These are phyloP conservation scores for Colletotrichum australisinense DNA, from an alignment of 2,329 filamentous ascomycete species.

Conservation along the genomic window DNA sequence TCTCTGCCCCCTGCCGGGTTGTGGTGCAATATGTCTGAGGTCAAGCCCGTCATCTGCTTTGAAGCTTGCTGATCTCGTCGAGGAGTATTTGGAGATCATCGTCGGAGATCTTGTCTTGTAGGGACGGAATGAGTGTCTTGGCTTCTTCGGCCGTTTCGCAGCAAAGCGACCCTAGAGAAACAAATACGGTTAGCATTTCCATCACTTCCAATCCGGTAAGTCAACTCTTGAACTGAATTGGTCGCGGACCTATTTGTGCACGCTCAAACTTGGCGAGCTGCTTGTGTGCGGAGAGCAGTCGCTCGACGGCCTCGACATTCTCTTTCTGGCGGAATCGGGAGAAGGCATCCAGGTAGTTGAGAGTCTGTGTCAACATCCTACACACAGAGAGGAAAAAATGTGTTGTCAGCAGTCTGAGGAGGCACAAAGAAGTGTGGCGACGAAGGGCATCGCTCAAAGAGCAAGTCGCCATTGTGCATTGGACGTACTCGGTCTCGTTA, in stretches of 20 bases:
- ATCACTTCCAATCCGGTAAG: too few species aligned
- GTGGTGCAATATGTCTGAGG: not conserved
- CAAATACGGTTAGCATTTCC: slow-evolving; percentile 4
- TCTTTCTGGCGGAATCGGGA: slow-evolving; percentile 96
- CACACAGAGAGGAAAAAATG: not conserved
- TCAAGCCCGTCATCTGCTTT: slow-evolving; percentile 45
- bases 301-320: slow-evolving; percentile 93
- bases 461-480: not conserved
- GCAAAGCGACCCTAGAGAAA: slow-evolving; percentile 80
- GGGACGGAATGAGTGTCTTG: slow-evolving; percentile 91
- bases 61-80: slow-evolving; percentile 89
- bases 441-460: not conserved
- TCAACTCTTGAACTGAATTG: not conserved
- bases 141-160: slow-evolving; percentile 95
- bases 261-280: slow-evolving; percentile 93
- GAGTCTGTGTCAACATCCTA: slow-evolving; percentile 85
- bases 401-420: not conserved
- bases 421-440: not conserved
- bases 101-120: slow-evolving; percentile 90
- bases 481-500: slow-evolving; percentile 79
- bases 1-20: not conserved
- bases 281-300: slow-evolving; percentile 81
- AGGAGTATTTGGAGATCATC: slow-evolving; percentile 89
- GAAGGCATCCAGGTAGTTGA: slow-evolving; percentile 94
- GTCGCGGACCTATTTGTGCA: slow-evolving; percentile 80